These are phyloP conservation scores for Colletotrichum sp. DNA, from an alignment of 2,329 filamentous ascomycete species.

Conservation along the genomic window DNA sequence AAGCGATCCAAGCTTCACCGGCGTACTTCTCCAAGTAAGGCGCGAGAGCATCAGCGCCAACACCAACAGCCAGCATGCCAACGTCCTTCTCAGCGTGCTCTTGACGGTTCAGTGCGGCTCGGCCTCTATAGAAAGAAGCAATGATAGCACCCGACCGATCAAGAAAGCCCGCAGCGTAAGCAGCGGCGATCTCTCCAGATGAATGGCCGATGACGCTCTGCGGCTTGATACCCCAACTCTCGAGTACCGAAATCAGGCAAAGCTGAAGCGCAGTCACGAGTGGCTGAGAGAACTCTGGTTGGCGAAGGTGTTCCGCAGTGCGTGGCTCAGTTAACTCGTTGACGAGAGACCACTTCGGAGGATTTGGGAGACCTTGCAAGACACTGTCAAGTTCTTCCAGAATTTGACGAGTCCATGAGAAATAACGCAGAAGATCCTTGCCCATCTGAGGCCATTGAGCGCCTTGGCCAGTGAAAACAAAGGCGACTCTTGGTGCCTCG, in stretches of 20 bases:
- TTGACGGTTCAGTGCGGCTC: background rate
- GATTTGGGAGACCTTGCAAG: background rate
- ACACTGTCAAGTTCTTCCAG: background rate
- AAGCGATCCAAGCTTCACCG: background rate
- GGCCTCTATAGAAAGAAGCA: background rate
- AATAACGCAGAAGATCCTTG: conserved; percentile 15
- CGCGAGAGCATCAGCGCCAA: background rate
- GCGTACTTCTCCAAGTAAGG: background rate
- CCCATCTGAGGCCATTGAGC: conserved; percentile 50
- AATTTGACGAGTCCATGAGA: background rate
- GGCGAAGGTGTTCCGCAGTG: conserved; percentile 16
- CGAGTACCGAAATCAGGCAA: conserved; percentile 32
- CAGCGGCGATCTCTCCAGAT: conserved; percentile 24
- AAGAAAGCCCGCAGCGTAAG: conserved; percentile 21
- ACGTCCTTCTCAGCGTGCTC: background rate
- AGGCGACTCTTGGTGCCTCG: conserved; percentile 7
- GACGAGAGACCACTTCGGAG: conserved; percentile 25
- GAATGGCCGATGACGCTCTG: conserved; percentile 21
- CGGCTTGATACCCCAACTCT: background rate
- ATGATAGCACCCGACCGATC: background rate
- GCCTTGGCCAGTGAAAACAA: conserved; percentile 49
- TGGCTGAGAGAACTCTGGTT: conserved; percentile 41
- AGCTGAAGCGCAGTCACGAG: conserved; percentile 40
- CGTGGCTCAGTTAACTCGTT: conserved; percentile 27
- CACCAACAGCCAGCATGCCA: conserved; percentile 6